Evolutionary conservation across 2,329 filamentous ascomycete genomes (phyloP).

Genomic region (Penicillium sp.): DNA sequence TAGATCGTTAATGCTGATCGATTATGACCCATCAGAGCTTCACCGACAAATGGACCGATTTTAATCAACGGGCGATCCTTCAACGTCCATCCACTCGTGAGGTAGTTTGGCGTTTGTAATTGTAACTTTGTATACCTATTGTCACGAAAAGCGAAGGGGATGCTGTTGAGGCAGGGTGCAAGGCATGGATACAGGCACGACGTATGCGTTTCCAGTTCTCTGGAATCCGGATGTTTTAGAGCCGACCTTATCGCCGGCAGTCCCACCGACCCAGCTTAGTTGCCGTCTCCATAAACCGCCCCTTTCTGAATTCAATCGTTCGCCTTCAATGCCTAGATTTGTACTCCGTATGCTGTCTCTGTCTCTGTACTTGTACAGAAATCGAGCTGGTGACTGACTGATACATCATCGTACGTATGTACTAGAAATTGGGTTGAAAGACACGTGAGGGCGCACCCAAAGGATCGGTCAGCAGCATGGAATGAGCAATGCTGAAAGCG

Average conservation of each 20-base stretch:
- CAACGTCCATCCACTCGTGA: neutral
- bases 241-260: neutral
- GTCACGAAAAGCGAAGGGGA: neutral
- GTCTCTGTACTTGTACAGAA: too few species aligned
- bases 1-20: neutral
- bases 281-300: neutral
- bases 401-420: too few species aligned
- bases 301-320: neutral
- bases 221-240: neutral
- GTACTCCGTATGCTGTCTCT: too few species aligned
- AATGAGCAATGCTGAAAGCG: conserved; percentile 10
- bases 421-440: too few species aligned
- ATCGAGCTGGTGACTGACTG: too few species aligned
- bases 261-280: neutral
- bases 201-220: neutral
- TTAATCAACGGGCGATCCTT: neutral
- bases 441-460: conserved; percentile 3
- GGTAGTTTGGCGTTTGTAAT: too few species aligned
- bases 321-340: too few species aligned
- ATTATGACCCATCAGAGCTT: neutral
- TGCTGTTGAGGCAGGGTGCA: neutral
- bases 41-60: neutral
- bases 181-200: neutral
- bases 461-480: conserved; percentile 2
- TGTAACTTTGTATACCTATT: neutral